These are phyloP conservation scores for Colletotrichum sp. DNA, from an alignment of 2,329 filamentous ascomycete species.

Conservation along the genomic window DNA sequence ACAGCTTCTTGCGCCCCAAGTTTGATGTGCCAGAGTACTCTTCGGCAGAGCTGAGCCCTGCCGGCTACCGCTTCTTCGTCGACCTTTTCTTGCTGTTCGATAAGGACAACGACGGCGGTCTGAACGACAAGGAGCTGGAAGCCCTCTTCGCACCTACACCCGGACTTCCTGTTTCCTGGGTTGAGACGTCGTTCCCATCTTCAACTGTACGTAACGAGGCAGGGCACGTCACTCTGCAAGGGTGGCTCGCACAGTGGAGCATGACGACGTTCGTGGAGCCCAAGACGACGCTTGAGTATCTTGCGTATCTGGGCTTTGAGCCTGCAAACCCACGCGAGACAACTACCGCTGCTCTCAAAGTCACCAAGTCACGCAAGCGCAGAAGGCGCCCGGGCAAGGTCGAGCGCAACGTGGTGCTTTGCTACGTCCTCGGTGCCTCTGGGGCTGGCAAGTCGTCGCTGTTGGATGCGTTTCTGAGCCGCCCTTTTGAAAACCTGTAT, in stretches of 20 bases:
- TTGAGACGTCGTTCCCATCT: constrained; percentile 86
- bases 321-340: constrained; percentile 76
- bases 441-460: constrained; percentile 91
- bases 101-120: constrained; percentile 94
- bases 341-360: constrained; percentile 84
- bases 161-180: constrained; percentile 85
- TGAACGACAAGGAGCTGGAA: constrained; percentile 84
- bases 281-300: constrained; percentile 92
- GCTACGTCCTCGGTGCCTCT: constrained; percentile 87
- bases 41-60: constrained; percentile 91
- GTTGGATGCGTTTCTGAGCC: constrained; percentile 88
- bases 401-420: constrained; percentile 92
- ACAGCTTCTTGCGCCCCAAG: constrained; percentile 89
- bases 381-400: constrained; percentile 82
- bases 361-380: constrained; percentile 90
- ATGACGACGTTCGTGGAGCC: constrained; percentile 99
- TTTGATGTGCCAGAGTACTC: constrained; percentile 93
- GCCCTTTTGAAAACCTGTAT: constrained; percentile 83
- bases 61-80: constrained; percentile 96
- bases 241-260: constrained; percentile 98
- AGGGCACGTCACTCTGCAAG: constrained; percentile 93
- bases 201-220: constrained; percentile 95
- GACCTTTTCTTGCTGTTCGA: constrained; percentile 95
- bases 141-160: constrained; percentile 93
- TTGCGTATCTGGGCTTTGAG: constrained; percentile 96